These are phyloP conservation scores for Ophiocordyceps polyrhachis-furcata DNA, from an alignment of 2,329 filamentous ascomycete genomes.

Conservation along the genomic window DNA sequence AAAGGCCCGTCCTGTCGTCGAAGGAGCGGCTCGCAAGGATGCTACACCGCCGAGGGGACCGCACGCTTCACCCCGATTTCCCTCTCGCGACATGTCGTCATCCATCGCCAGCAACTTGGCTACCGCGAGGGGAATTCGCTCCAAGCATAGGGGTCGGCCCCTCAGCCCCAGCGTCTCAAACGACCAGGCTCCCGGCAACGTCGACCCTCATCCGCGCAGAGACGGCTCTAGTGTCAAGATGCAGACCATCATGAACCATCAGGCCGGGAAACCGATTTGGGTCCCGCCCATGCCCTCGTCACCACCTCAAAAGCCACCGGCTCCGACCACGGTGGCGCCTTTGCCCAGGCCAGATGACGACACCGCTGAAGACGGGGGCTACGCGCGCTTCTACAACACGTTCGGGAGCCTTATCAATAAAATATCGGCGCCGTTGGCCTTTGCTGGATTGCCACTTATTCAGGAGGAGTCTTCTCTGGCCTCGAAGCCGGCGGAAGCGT, in stretches of 20 bases:
- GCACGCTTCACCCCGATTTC: slow-evolving; percentile 27
- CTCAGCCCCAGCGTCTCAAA: slow-evolving; percentile 55
- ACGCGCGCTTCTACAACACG: slow-evolving; percentile 78
- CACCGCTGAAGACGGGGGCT: slow-evolving; percentile 48
- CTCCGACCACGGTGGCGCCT: slow-evolving; percentile 9
- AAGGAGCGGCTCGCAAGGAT: slow-evolving; percentile 3
- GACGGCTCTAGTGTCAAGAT: slow-evolving; percentile 32
- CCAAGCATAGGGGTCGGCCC: slow-evolving; percentile 45
- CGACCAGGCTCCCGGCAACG: slow-evolving; percentile 52
- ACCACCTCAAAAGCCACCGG: slow-evolving; percentile 6
- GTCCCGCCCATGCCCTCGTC: slow-evolving; percentile 21
- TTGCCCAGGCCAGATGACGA: slow-evolving; percentile 10
- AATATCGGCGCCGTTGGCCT: slow-evolving; percentile 77
- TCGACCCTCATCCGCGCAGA: slow-evolving; percentile 36
- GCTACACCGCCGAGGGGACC: slow-evolving; percentile 10
- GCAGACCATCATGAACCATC: slow-evolving; percentile 34
- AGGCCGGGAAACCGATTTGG: slow-evolving; percentile 33
- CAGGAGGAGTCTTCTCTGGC: slow-evolving; percentile 22
- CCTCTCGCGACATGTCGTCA: slow-evolving; percentile 52
- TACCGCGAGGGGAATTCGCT: slow-evolving; percentile 62
- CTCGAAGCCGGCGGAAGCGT: slow-evolving; percentile 8
- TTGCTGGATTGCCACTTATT: slow-evolving; percentile 72
- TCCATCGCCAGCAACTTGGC: slow-evolving; percentile 82
- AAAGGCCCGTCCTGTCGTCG: background rate
- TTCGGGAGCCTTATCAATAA: slow-evolving; percentile 80